These are phyloP conservation scores for Leishmania aethiopica DNA, from an alignment of 208 protist species.

Conservation along the genomic window DNA sequence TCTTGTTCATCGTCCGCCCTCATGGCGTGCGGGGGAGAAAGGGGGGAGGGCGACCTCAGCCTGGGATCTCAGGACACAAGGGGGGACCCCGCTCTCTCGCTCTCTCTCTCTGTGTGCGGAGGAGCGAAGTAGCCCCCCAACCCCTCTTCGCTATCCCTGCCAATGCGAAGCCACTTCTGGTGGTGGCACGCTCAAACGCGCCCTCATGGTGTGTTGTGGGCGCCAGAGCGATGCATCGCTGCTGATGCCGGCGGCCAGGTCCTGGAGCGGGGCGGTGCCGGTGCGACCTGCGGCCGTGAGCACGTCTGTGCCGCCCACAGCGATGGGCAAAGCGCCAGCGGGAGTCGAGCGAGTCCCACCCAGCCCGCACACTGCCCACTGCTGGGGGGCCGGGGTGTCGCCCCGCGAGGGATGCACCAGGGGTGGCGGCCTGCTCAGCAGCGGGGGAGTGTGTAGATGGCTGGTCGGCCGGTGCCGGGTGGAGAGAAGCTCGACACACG, in stretches of 20 bases:
- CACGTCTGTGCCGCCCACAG: no score
- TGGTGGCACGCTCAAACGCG: background rate
- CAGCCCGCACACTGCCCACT: no score
- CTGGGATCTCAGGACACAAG: background rate
- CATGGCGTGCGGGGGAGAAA: background rate
- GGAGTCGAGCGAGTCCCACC: no score
- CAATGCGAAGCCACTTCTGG: background rate
- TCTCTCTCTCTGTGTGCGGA: background rate
- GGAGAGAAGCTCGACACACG: background rate
- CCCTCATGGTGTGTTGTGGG: no score
- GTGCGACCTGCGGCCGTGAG: background rate
- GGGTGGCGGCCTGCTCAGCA: background rate
- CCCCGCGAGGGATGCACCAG: background rate
- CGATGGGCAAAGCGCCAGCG: no score
- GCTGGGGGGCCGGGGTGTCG: no score
- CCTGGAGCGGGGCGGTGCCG: background rate
- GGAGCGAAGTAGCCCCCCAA: background rate
- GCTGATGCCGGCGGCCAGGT: background rate
- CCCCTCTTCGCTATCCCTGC: background rate
- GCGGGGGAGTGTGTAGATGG: background rate
- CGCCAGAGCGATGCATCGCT: background rate
- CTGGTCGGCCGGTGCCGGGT: no score
- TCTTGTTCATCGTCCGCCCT: background rate
- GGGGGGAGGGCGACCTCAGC: background rate
- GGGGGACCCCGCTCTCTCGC: background rate